These are phyloP conservation scores for Asterionellopsis glacialis DNA, from an alignment of 108 stramenopile species.

Conservation along the genomic window DNA sequence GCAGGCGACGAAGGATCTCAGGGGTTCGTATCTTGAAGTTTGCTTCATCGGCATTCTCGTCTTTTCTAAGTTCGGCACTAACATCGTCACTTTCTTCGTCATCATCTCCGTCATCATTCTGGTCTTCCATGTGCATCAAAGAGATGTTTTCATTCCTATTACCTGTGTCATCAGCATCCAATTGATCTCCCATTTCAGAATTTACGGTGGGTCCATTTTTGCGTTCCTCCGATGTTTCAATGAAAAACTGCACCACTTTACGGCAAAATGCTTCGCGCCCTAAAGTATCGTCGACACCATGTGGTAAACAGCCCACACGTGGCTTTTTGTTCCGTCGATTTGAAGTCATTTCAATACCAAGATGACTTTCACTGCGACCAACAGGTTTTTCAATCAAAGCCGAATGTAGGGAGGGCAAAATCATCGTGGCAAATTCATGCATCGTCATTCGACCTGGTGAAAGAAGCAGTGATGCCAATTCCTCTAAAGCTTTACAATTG, in stretches of 20 bases:
- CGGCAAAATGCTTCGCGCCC: background rate
- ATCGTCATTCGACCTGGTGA: constrained; percentile 24
- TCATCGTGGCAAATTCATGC: constrained; percentile 32
- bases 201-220: too few relatives aligned
- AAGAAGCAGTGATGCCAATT: constrained; percentile 18
- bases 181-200: background rate
- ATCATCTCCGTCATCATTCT: constrained; percentile 7
- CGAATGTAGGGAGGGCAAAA: constrained; percentile 38
- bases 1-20: constrained; percentile 32
- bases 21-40: background rate
- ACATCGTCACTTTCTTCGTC: constrained; percentile 1
- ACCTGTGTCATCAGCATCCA: background rate
- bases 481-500: constrained; percentile 20
- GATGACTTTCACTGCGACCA: too few relatives aligned
- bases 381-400: constrained; percentile 12
- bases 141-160: constrained; percentile 4
- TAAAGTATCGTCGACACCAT: constrained; percentile 1
- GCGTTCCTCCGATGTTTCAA: too few relatives aligned
- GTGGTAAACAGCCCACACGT: constrained; percentile 9
- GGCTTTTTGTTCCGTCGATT: constrained; percentile 22
- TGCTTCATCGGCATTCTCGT: background rate
- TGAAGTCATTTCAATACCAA: background rate
- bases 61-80: background rate
- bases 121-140: constrained; percentile 3
- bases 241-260: too few relatives aligned